Evolutionary conservation across 495 filamentous ascomycete genomes (phyloP), one percentile per base, ranked within the genome.

Genomic region (Talaromyces wortmannii): DNA sequence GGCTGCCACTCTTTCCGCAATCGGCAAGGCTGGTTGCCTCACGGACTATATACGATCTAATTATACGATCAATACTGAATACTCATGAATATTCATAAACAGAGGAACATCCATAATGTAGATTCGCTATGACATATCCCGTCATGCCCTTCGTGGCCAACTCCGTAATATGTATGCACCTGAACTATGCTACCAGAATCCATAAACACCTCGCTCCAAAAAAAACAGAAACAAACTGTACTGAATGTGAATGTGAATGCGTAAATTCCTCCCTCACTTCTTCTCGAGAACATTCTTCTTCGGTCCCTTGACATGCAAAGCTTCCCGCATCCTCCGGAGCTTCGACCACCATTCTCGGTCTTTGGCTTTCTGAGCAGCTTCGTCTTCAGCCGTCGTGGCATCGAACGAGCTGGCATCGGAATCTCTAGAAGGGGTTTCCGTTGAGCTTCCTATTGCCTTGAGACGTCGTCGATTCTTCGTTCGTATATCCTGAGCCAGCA

Each of bases 261-360:
- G 23, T 2, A 23, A 23, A 23, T 23, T 23, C 23, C 23, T 4
- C 23, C 23, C 23, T 23, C 23, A 8, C 5, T 53, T 45, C 43
- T 18, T 15, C 30, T 13, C 52, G 11, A 42, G 8, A n/a, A 53
- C 13, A 29, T 29, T 15, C 55, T 59, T 65, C 53, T 61, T 68
- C 3, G 71, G 70, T 2, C 68, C 66, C 46, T 74, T 78, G 6
- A 78, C 63, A 44, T 68, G 73, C 53, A 79, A 63, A 2, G 72
- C 67, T 50, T 78, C 73, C 64, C 71, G 70, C 62, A 81, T 67
- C 17, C 73, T 68, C 45, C 75, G 73, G 36, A 81, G 64, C 58
- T 74, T 79, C 0, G 75, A 67, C 78, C 77, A 79, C 71, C 78
- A 73, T 60, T 79, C 78, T 36, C 72, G 72, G 51, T 81, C 77